A percentile compares a stretch with the other conserved stretches of the same genome.
Evolutionary conservation across 1,284 basidiomycete species (phyloP).

Genomic region (Fomitopsis schrenkii): DNA sequence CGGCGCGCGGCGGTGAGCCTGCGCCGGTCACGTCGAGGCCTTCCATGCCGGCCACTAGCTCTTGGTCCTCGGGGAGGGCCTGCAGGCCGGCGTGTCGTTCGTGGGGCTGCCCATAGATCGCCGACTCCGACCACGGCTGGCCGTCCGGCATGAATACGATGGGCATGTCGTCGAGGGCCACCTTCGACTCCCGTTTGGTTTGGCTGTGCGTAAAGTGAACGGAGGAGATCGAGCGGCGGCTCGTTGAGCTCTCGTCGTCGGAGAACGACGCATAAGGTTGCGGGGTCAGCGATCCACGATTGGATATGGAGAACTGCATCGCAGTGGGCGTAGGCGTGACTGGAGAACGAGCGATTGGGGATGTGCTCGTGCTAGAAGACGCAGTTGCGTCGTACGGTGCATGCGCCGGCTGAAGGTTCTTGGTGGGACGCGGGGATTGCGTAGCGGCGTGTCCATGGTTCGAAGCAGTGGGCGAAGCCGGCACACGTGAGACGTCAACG

Average conservation of each 20-base stretch:
- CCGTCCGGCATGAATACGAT: constrained; percentile 8
- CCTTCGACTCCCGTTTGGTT: neutral
- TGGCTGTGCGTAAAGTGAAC: neutral
- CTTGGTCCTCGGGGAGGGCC: constrained; percentile 48
- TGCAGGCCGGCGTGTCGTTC: constrained; percentile 32
- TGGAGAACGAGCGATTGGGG: constrained; percentile 8
- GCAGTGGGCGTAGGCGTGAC: constrained; percentile 3
- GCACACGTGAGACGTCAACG: constrained; percentile 25
- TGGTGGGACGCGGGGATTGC: neutral
- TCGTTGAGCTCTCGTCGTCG: constrained; percentile 7
- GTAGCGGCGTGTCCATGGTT: constrained; percentile 15
- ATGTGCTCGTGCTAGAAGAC: constrained; percentile 11
- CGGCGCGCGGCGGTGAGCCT: constrained; percentile 6
- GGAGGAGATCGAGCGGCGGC: constrained; percentile 13
- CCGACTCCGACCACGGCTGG: constrained; percentile 12
- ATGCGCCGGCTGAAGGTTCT: constrained; percentile 4
- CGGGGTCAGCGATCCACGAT: constrained; percentile 39
- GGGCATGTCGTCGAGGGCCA: constrained; percentile 15
- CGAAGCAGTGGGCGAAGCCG: constrained; percentile 32
- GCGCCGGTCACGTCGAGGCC: constrained; percentile 9
- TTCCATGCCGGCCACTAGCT: constrained; percentile 22
- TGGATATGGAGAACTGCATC: constrained; percentile 36
- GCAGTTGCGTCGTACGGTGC: constrained; percentile 17
- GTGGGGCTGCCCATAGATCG: constrained; percentile 6
- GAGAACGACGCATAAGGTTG: constrained; percentile 19